Evolutionary conservation across 164 flowering plant genomes (phyloP), one percentile per base, ranked within the genome.

Genomic region (Aristolochia contorta): DNA sequence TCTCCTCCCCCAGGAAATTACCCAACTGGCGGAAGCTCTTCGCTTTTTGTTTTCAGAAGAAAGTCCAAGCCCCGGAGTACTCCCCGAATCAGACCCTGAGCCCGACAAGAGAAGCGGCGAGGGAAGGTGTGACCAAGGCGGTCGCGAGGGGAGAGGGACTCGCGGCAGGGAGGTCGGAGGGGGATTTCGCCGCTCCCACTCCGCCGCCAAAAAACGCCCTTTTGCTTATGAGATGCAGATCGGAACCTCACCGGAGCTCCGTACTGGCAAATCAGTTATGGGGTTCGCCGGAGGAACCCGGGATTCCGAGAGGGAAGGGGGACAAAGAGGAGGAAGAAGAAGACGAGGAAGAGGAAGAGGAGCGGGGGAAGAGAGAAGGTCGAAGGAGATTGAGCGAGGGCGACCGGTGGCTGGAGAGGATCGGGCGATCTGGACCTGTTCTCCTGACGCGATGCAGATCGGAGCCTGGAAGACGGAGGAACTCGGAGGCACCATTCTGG

Each of bases 201-300:
- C 96, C 98, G 5, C 98, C 98, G 5, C 98, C 98, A 0, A 89
- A 78, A 71, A 92, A 92, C 71, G 98, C 98, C 33, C 71, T 92
- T 54, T 66, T 87, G 66, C 61, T 92, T 68, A 92, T 92, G 98
- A 79, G 91, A 67, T 84, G 93, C 33, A 78, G 95, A 83, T 92
- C 96, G 71, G 95, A 84, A 65, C 95, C 98, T 16, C 67, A 78
- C 22, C 77, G 78, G 60, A 77, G 48, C 1, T 47, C 78, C 76
- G 79, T 88, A 37, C 77, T 47, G 1, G 58, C 21, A 4, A 47
- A 59, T 47, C 23, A 23, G 16, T 15, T 47, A 9, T 18, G 47
- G 57, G 41, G 25, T n/a, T 19, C 25, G 1, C 67, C 48, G 48
- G 14, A 23, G 48, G 19, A 2, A 21, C n/a, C 4, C 53, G 45